Evolutionary conservation across 257 asterid species (phyloP).

Genomic region (Schizonepeta tenuifolia): DNA sequence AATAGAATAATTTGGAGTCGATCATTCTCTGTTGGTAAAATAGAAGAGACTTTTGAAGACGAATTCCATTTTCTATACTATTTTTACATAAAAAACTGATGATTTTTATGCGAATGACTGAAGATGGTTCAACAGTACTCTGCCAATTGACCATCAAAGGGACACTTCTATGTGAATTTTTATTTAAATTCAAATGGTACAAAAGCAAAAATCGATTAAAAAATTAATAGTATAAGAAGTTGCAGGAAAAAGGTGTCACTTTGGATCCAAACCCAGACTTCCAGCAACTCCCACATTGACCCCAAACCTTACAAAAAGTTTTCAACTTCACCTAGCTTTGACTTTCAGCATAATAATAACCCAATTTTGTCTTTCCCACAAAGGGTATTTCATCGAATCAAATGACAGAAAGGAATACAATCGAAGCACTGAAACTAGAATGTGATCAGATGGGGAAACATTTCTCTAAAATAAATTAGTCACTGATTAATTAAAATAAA

Average conservation of each 20-base stretch:
- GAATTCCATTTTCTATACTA: too few species aligned
- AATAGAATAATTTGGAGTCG: too few species aligned
- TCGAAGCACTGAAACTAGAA: constrained; percentile 51
- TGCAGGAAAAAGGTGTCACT: constrained; percentile 31
- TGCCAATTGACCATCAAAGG: too few species aligned
- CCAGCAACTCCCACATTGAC: constrained; percentile 48
- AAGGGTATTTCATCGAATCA: constrained; percentile 40
- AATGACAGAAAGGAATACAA: constrained; percentile 40
- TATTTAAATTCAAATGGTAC: constrained; percentile 37
- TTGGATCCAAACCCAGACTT: constrained; percentile 42
- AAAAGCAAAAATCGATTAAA: constrained; percentile 27
- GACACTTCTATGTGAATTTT: constrained; percentile 27
- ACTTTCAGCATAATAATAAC: constrained; percentile 46
- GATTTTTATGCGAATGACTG: too few species aligned
- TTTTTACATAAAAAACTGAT: too few species aligned
- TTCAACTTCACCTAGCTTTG: constrained; percentile 40
- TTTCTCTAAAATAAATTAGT: constrained; percentile 4
- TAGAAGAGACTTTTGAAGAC: too few species aligned
- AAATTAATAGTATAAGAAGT: constrained; percentile 23
- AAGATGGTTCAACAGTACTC: too few species aligned
- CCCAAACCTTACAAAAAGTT: constrained; percentile 31
- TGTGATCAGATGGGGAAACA: constrained; percentile 42
- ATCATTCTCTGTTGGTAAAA: too few species aligned
- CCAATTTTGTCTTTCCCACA: constrained; percentile 42
- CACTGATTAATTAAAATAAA: constrained; percentile 19